Conservation (phyloP, 331 rosid genomes). For the Malus hybrid region DNA sequence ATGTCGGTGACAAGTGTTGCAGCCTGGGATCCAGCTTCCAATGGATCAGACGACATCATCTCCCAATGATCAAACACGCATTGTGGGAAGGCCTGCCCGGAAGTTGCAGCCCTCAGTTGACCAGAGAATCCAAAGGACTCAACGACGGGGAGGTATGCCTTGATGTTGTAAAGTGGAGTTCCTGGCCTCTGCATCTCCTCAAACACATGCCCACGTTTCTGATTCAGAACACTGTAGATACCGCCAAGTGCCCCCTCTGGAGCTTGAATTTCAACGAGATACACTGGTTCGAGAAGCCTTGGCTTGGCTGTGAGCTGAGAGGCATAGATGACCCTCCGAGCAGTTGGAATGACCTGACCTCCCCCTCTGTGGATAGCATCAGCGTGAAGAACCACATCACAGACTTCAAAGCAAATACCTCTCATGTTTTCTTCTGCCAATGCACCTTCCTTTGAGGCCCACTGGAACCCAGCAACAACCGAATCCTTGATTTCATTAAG, state of each 20-base stretch:
- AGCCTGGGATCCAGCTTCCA: conserved; percentile 68
- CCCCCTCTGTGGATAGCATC: conserved; percentile 92
- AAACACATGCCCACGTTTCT: conserved; percentile 80
- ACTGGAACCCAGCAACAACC: conserved; percentile 86
- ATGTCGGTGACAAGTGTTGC: conserved; percentile 44
- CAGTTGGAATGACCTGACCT: conserved; percentile 83
- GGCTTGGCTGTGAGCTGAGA: conserved; percentile 75
- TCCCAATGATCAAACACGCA: conserved; percentile 95
- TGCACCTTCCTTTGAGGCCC: conserved; percentile 16
- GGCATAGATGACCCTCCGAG: conserved; percentile 73
- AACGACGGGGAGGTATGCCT: conserved; percentile 65
- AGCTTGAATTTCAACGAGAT: conserved; percentile 71
- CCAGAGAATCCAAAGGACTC: conserved; percentile 80
- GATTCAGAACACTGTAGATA: conserved; percentile 81
- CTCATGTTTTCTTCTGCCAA: too few relatives aligned
- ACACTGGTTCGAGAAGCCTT: conserved; percentile 75
- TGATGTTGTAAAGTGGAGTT: conserved; percentile 78
- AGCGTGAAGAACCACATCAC: conserved; percentile 81
- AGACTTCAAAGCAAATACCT: conserved; percentile 69
- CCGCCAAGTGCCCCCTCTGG: conserved; percentile 87
- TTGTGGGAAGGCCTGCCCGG: conserved; percentile 91
- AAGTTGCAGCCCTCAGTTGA: conserved; percentile 65
- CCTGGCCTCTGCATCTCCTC: conserved; percentile 92
- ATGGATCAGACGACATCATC: conserved; percentile 67
- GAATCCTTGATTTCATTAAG: conserved; percentile 38